Base-by-base conservation (phyloP, 225 moss, liverwort and hornwort genomes). In the Anthoceros angustus region DNA sequence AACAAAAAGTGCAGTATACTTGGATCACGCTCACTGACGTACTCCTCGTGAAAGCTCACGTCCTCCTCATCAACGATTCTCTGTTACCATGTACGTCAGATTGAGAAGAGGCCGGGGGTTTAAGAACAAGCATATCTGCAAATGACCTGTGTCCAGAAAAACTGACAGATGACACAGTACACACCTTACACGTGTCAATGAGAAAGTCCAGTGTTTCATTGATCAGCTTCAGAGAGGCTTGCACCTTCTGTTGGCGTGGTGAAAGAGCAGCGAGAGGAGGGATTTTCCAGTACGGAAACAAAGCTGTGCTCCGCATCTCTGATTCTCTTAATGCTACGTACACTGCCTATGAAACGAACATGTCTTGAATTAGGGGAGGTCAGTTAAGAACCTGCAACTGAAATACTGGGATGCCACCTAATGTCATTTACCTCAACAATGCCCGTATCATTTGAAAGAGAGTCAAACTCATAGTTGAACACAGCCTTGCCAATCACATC, bases 401-500 rank as follows among this genome's bases (percentile, higher is more conserved):
- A 15, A 55, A 9, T 3, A 55, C 5, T 15, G 7, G n/a, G 46
- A 0, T 18, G 23, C 18, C 55, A 55, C n/a, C 15, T 9, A 7
- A 18, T 9, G 39, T 18, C 7, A 40, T 10, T 12, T 70, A 91
- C 90, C 85, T 88, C 84, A 50, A 92, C 86, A 68, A 92, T 88
- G 62, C 91, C 91, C 41, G 88, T 83, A 48, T 87, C 91, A 64
- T 86, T 84, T 68, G 82, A 75, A 67, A 92, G 80, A 26, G 87
- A 92, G 72, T 92, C 82, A 71, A 92, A 92, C 4, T 92, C 91
- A 64, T 88, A 92, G 68, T 88, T 92, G 66, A 92, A 92, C 40
- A 92, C 87, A 70, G 91, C 87, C 76, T 92, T 92, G 26, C 91
- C 91, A 63, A 92, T 92, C 20, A 92, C 72, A 68, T 92, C 91